A percentile compares a stretch with the other conserved stretches of the same genome.
Evolutionary conservation across 805 yeast species (phyloP).

Genomic region (Millerozyma miso): DNA sequence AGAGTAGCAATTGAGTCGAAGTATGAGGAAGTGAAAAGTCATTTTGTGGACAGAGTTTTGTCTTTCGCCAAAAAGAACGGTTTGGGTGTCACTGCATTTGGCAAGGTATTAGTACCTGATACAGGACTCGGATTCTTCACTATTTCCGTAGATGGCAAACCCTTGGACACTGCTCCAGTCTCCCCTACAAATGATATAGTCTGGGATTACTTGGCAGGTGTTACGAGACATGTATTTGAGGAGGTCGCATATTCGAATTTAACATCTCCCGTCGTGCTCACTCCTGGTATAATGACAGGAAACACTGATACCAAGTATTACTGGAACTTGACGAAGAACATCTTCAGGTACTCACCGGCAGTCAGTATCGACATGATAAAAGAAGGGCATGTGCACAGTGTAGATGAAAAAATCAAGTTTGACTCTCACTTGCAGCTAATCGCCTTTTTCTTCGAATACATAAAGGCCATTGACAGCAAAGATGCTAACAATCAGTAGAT

Average conservation of each 20-base stretch:
- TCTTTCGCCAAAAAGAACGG: conserved; percentile 24
- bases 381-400: conserved; percentile 30
- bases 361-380: conserved; percentile 10
- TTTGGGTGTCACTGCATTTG: conserved; percentile 21
- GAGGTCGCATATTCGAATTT: conserved; percentile 40
- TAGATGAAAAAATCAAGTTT: conserved; percentile 29
- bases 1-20: conserved; percentile 30
- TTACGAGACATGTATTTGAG: conserved; percentile 58
- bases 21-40: conserved; percentile 17
- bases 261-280: conserved; percentile 26
- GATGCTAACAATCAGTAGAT: conserved; percentile 5
- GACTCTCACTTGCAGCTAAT: conserved; percentile 31
- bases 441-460: conserved; percentile 42
- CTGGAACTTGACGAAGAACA: conserved; percentile 51
- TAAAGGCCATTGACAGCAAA: conserved; percentile 35
- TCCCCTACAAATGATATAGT: conserved; percentile 39
- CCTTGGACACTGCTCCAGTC: conserved; percentile 43
- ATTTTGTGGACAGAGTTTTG: conserved; percentile 18
- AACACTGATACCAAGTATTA: conserved; percentile 62
- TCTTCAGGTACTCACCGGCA: conserved; percentile 45
- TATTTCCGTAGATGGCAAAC: conserved; percentile 8
- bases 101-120: conserved; percentile 1
- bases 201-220: conserved; percentile 61
- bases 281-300: conserved; percentile 53
- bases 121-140: conserved; percentile 13